These are phyloP conservation scores for Penicillium arizonense DNA, from an alignment of 495 filamentous ascomycete species.

Conservation along the genomic window DNA sequence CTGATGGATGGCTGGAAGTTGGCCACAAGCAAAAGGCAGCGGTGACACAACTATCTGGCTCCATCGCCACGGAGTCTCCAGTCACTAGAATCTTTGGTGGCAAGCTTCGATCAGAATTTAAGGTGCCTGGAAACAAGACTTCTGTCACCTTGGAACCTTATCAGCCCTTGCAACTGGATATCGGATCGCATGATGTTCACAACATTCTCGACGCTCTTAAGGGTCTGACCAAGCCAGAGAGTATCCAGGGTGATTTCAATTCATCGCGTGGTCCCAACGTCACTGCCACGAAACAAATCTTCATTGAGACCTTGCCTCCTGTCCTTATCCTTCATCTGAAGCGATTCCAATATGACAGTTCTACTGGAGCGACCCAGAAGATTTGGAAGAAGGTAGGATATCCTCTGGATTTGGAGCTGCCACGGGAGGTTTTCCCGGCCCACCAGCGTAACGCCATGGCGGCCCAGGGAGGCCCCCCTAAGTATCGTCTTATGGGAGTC, in stretches of 20 bases:
- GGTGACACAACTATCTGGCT: constrained; percentile 83
- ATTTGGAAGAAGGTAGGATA: constrained; percentile 99
- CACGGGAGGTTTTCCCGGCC: constrained; percentile 84
- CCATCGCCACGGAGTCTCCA: constrained; percentile 69
- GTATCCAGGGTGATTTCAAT: constrained; percentile 82
- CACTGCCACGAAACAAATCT: constrained; percentile 85
- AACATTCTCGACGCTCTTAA: constrained; percentile 92
- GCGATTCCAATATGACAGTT: constrained; percentile 91
- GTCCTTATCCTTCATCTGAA: constrained; percentile 95
- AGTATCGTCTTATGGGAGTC: constrained; percentile 84
- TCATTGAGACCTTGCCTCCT: constrained; percentile 89
- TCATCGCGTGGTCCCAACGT: constrained; percentile 74
- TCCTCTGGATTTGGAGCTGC: constrained; percentile 90
- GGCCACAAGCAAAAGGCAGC: constrained; percentile 86
- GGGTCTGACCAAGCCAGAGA: constrained; percentile 78
- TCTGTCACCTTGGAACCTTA: constrained; percentile 93
- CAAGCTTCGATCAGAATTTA: constrained; percentile 84
- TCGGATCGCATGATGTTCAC: constrained; percentile 76
- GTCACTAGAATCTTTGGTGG: constrained; percentile 95
- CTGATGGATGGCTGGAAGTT: constrained; percentile 85
- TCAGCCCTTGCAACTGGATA: constrained; percentile 92
- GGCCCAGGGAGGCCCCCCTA: constrained; percentile 64
- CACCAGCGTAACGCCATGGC: constrained; percentile 64
- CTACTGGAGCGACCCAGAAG: constrained; percentile 85
- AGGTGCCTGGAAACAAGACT: constrained; percentile 79